These are phyloP conservation scores for Paramecium caudatum DNA, from an alignment of 73 alveolate species.

Conservation along the genomic window DNA sequence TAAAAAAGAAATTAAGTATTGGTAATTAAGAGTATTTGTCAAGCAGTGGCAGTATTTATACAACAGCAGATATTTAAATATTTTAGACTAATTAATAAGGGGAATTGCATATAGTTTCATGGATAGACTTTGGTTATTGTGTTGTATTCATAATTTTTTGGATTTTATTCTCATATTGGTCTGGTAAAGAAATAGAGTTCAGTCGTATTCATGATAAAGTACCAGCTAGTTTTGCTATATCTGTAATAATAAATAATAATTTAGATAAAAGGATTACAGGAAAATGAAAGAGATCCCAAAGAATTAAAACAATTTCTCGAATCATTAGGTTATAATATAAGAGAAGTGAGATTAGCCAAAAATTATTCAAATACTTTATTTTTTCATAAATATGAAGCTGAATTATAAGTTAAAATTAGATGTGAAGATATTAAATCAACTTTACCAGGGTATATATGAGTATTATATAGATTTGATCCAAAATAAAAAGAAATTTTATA, in stretches of 20 bases:
- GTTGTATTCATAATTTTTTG: slow-evolving; percentile 44
- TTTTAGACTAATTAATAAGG: not conserved
- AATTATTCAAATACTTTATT: slow-evolving; percentile 58
- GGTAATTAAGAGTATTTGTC: not conserved
- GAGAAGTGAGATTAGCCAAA: slow-evolving; percentile 75
- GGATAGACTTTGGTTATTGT: slow-evolving; percentile 44
- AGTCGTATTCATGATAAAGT: not conserved
- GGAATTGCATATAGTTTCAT: not conserved
- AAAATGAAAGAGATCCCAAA: slow-evolving; percentile 43
- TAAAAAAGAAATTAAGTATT: slow-evolving; percentile 30
- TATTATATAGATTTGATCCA: not conserved
- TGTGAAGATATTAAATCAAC: slow-evolving; percentile 48
- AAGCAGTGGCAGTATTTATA: not conserved
- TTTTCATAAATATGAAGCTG: slow-evolving; percentile 70
- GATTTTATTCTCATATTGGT: not conserved
- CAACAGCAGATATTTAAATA: not conserved
- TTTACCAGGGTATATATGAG: not conserved
- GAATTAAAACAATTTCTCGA: slow-evolving; percentile 60
- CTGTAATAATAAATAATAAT: not conserved
- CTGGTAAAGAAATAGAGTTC: not conserved
- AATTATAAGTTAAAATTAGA: slow-evolving; percentile 58
- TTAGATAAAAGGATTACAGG: slow-evolving; percentile 65
- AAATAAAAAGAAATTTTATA: slow-evolving; percentile 11
- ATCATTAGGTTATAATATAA: slow-evolving; percentile 64
- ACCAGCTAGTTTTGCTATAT: slow-evolving; percentile 22